Base-by-base conservation (phyloP, 345 rosid species). In the Hibiscus syriacus region DNA sequence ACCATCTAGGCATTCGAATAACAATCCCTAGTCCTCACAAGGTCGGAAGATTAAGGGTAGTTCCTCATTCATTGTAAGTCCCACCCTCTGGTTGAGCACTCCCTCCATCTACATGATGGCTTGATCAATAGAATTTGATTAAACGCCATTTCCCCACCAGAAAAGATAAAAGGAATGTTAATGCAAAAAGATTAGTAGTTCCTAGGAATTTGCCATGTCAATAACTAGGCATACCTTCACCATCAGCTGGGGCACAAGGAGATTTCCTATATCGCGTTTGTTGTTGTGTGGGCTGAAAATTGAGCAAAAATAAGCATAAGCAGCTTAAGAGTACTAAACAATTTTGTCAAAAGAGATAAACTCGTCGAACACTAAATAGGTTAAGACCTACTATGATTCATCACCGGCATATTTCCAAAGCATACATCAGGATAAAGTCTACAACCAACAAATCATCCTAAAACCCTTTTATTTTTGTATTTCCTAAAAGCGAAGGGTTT, bases 231-330 rank as follows among this genome's bases (percentile, higher is more conserved):
- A 57, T 79, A 92, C 98, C 97, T 80, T 90, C 98, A 64, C 86
- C 87, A 34, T 79, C 86, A 0, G 97, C 66, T 49, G 98, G 98
- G 58, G 92, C 94, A 70, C 80, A 87, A 67, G 97, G 96, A 56
- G 98, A 90, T 74, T 90, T 93, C 69, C 98, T 80, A 79, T 93
- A 93, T 69, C 99, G 84, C 23, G 96, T 94, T 83, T 87, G 97
- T 74, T 94, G 97, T 79, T 94, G 97, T 27, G 99, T 91, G 68
- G 97, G 97, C 99, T 94, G 73, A 53, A 61, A 25, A 61, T n/a
- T 17, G 29, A 9, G 19, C 19, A 12, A 16, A 26, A 11, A 71
- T 2, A 36, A 25, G 63, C 45, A 54, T 6, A 67, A 74, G 48
- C 70, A 46, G 9, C 36, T 19, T n/a, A 68, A 26, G 36, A 30